Evolutionary conservation across 176 grass and related monocot species (phyloP).

Genomic region (Avena insularis): DNA sequence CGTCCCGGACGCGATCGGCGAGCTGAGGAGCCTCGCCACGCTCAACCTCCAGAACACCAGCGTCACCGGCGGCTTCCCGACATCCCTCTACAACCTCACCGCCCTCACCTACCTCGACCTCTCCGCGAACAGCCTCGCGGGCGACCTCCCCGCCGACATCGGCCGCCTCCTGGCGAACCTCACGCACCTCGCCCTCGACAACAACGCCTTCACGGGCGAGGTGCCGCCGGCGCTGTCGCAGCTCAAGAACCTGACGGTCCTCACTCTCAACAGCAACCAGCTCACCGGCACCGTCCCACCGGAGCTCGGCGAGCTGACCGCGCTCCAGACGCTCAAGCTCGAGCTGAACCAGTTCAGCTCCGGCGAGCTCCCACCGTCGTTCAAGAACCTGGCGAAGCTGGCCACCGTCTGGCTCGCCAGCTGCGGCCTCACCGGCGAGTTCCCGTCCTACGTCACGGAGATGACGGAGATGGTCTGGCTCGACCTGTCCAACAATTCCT

Average conservation of each 20-base stretch:
- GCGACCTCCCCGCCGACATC: slow-evolving; percentile 59
- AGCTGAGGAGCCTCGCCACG: slow-evolving; percentile 47
- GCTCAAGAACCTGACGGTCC: slow-evolving; percentile 45
- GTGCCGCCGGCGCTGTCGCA: slow-evolving; percentile 25
- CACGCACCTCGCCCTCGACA: slow-evolving; percentile 28
- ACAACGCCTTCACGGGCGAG: slow-evolving; percentile 40
- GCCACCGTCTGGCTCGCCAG: slow-evolving; percentile 31
- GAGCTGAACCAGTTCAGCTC: slow-evolving; percentile 45
- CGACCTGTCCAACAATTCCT: slow-evolving; percentile 45
- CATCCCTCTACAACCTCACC: slow-evolving; percentile 56
- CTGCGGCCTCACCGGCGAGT: slow-evolving; percentile 55
- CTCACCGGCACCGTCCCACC: slow-evolving; percentile 62
- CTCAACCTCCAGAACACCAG: slow-evolving; percentile 68
- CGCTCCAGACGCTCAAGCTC: slow-evolving; percentile 56
- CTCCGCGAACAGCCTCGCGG: slow-evolving; percentile 36
- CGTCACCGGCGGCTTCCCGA: slow-evolving; percentile 58
- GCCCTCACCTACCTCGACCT: slow-evolving; percentile 51
- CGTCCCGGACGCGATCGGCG: slow-evolving; percentile 60
- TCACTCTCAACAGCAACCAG: slow-evolving; percentile 47
- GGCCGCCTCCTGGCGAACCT: slow-evolving; percentile 29
- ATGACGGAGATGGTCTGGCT: slow-evolving; percentile 47
- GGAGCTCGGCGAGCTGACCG: slow-evolving; percentile 55
- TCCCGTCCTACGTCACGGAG: slow-evolving; percentile 46
- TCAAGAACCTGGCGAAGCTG: slow-evolving; percentile 62
- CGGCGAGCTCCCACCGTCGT: slow-evolving; percentile 51